Evolutionary conservation across 495 filamentous ascomycete genomes (phyloP), one percentile per base, ranked within the genome.

Genomic region (Hyaloscypha variabilis): DNA sequence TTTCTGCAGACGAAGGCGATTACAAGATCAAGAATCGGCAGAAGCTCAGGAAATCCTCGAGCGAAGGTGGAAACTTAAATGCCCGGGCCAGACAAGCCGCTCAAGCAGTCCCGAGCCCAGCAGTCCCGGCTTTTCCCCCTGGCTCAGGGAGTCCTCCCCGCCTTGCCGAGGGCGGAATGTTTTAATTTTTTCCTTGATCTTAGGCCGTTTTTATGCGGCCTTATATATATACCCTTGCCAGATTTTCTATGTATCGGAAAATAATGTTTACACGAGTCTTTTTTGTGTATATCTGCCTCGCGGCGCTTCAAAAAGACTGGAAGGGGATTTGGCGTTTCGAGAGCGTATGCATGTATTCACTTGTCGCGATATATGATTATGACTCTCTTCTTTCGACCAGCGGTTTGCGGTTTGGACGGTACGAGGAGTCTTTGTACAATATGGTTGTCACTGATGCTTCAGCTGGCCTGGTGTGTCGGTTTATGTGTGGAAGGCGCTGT

Each of bases 21-120:
- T 17, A 17, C 4, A 68, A 70, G 42, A 60, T 66, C n/a, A 58
- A 60, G 50, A 19, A 10, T 23, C 61, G 64, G 24, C 36, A 62
- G 46, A 71, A 67, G 60, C 51, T 73, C 21, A 34, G 71, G 24
- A 73, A 73, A 62, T 62, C n/a, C 50, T 63, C 67, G 2, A 73
- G 71, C 31, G 71, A 73, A 66, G 71, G 71, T 26, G 71, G 69
- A 23, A 66, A 69, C 50, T 64, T 73, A 2, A 73, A 73, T 60
- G 63, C 69, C 31, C 39, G 62, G 62, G 71, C 71, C 17, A 58
- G 66, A 58, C 68, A 73, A 53, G 56, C 60, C 31, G 62, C 65
- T 2, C 25, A 49, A 28, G 62, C 69, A 8, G 24, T 36, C n/a
- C 69, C 71, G 39, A 73, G 69, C 52, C 71, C 71, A 25, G 69